Base-by-base conservation (phyloP, 345 rosid genomes). In the Gossypium sturtianum region DNA sequence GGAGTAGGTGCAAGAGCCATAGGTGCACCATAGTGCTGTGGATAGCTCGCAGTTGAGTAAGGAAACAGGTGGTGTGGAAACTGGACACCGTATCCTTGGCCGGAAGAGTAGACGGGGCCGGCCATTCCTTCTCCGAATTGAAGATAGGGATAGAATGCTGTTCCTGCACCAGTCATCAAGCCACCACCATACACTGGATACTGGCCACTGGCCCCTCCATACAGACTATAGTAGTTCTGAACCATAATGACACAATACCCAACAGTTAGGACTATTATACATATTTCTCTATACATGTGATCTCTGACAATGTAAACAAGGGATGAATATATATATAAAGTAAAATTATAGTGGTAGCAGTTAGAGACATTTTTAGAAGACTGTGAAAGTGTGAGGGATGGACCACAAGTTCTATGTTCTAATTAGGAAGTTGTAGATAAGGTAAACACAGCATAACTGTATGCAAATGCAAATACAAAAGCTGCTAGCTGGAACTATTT, bases 1-100 rank as follows among this genome's bases (percentile, higher is more conserved):
- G 97, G 89, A 41, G 97, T 76, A 13, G 94, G 97, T 43, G 97
- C 86, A 74, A 90, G 90, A 66, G 98, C 91, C 85, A 92, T 83
- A 23, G 97, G 89, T 7, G 91, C 71, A 53, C 87, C 92, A 68
- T 85, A 92, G 82, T 88, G 97, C 17, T 88, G 95, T 1, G 94
- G 89, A 74, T 86, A 88, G 16, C 84, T 90, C 20, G 85, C 88
- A 25, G 86, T 53, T 1, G 94, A 85, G 79, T 92, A 92, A 64
- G 86, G 98, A 76, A 89, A 89, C 67, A 90, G 71, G 79, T 88
- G 94, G 10, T 87, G 89, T 3, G 97, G 97, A 77, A 88, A 94
- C 76, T 94, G 97, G 59, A 88, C 29, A 19, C 88, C 85, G 38
- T 83, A 86, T 60, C 83, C 86, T 76, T 89, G 94, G 48, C 79